These are phyloP conservation scores for Coprinopsis marcescibilis DNA, from an alignment of 768 basidiomycete genomes.

Conservation along the genomic window DNA sequence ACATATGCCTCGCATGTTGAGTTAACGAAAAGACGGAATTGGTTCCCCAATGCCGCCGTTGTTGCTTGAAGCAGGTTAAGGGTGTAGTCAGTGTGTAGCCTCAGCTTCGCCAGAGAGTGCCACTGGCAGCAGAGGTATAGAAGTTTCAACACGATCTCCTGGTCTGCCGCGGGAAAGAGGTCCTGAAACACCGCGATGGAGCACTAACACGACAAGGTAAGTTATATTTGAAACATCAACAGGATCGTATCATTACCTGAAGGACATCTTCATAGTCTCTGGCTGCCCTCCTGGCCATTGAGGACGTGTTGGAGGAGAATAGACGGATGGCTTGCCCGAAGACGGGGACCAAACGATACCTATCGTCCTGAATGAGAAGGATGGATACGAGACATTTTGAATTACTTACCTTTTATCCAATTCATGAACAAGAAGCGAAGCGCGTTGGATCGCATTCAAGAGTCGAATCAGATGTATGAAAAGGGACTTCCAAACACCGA, in stretches of 20 bases:
- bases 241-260: slow-evolving; percentile 21
- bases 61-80: slow-evolving; percentile 2
- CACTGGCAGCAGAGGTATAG: slow-evolving; percentile 3
- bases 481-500: slow-evolving; percentile 30
- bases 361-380: background rate
- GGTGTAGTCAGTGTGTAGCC: slow-evolving; percentile 7
- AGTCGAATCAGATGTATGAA: slow-evolving; percentile 31
- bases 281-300: slow-evolving; percentile 23
- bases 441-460: slow-evolving; percentile 13
- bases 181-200: slow-evolving; percentile 8
- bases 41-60: background rate
- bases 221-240: background rate
- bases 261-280: slow-evolving; percentile 29
- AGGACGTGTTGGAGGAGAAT: slow-evolving; percentile 21
- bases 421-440: slow-evolving; percentile 10
- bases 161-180: slow-evolving; percentile 1
- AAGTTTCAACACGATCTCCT: background rate
- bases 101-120: slow-evolving; percentile 12
- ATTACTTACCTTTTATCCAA: slow-evolving; percentile 20
- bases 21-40: background rate
- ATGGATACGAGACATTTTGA: background rate
- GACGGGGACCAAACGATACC: slow-evolving; percentile 12
- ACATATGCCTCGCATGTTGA: background rate
- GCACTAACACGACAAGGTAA: background rate
- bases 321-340: slow-evolving; percentile 20